Evolutionary conservation across 2,329 filamentous ascomycete species (phyloP).

Genomic region (Exophiala alcalophila): DNA sequence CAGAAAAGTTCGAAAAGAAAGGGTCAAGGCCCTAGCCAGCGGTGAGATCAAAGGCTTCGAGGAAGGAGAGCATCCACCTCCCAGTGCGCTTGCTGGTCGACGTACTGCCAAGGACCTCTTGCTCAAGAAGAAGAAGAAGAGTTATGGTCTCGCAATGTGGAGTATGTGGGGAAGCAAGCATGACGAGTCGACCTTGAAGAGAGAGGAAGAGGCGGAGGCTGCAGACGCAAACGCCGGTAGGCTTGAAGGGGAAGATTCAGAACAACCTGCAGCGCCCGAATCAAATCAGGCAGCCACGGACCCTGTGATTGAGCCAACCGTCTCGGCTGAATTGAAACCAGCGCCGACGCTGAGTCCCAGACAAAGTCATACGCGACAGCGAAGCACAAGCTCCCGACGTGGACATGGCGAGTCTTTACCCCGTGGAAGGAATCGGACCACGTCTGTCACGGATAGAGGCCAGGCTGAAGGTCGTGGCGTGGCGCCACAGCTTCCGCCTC

Average conservation of each 20-base stretch:
- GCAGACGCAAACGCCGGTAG: too few relatives aligned
- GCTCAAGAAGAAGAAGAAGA: constrained; percentile 55
- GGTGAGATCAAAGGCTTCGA: constrained; percentile 67
- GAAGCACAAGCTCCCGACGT: constrained; percentile 15
- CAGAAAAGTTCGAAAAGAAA: constrained; percentile 67
- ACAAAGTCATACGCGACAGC: constrained; percentile 5
- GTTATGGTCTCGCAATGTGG: constrained; percentile 78
- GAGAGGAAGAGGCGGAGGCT: constrained; percentile 31
- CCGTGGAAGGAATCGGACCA: constrained; percentile 20
- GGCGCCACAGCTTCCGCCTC: background rate
- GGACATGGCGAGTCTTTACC: constrained; percentile 6
- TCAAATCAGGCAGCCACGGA: too few relatives aligned
- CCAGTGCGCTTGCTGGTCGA: constrained; percentile 75
- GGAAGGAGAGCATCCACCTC: constrained; percentile 72
- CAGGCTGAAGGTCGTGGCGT: constrained; percentile 21
- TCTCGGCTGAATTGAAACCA: background rate
- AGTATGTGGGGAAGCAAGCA: constrained; percentile 84
- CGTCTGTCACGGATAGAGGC: constrained; percentile 27
- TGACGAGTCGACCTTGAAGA: constrained; percentile 67
- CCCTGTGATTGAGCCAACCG: too few relatives aligned
- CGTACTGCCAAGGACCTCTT: constrained; percentile 48
- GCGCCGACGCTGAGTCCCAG: background rate
- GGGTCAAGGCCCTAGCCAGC: constrained; percentile 67
- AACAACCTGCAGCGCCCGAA: too few relatives aligned
- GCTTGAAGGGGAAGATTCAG: too few relatives aligned